phyloP scores from a whole-genome alignment of 257 asterid genomes.

The Fraxinus americana region DNA sequence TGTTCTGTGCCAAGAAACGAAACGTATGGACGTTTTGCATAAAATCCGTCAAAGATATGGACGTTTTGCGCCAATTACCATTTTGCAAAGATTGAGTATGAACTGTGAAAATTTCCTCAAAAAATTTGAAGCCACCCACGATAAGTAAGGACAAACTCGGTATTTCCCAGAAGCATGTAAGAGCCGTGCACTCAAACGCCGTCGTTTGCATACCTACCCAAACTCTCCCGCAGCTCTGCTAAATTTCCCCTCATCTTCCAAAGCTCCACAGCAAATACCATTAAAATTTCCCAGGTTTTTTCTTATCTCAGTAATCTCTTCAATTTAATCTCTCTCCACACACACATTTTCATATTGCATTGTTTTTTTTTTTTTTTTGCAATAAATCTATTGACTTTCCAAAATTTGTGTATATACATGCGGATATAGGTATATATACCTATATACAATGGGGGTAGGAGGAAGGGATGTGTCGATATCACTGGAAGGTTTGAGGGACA shows the following conservation, averaged over 20 bases:
- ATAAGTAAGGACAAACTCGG: conserved; percentile 21
- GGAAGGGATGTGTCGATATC: conserved; percentile 70
- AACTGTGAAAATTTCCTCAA: no score
- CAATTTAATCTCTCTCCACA: neutral
- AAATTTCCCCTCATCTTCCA: conserved; percentile 8
- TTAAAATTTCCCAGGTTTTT: neutral
- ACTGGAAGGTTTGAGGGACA: conserved; percentile 81
- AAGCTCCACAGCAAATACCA: neutral
- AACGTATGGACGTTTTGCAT: no score
- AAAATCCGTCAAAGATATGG: no score
- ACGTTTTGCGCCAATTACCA: no score
- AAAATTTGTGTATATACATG: neutral
- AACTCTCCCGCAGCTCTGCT: neutral
- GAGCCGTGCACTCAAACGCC: conserved; percentile 11
- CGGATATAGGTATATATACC: conserved; percentile 14
- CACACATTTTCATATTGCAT: neutral
- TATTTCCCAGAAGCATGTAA: neutral
- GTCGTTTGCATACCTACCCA: conserved; percentile 1
- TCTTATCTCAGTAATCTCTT: neutral
- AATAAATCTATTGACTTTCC: neutral
- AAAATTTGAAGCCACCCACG: no score
- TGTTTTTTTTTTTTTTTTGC: neutral
- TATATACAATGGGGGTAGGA: conserved; percentile 55
- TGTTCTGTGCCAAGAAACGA: no score
- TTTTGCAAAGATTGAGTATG: no score